Evolutionary conservation across 192 early-diverging fungal species (phyloP), one percentile per base, ranked within the genome.

Genomic region (Coemansia sp.): DNA sequence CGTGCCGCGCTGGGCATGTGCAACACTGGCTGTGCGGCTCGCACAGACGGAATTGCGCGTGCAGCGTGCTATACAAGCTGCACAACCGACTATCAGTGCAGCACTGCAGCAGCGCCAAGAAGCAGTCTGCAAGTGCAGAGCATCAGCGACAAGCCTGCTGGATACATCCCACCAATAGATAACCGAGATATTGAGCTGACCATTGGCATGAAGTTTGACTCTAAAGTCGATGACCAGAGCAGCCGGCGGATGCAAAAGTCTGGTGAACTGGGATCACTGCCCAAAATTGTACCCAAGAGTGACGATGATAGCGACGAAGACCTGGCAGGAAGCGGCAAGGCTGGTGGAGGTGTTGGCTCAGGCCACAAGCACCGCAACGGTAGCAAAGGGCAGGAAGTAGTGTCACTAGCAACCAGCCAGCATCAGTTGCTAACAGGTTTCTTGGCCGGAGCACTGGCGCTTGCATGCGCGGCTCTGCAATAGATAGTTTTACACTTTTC

Each of bases 201-300:
- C 2, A 68, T 80, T 10, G 77, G 77, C 45, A 80, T 80, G 77
- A 80, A 80, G 77, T 74, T 80, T 66, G 72, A 60, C 29, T 56
- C 69, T 14, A 72, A 50, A 4, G 49, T 47, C 25, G 70, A 58
- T 48, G 48, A 55, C 39, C 52, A 45, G 17, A 49, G 24, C 27
- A 43, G 41, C 41, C 39, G 43, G 39, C 58, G 17, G 27, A 56
- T 39, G 53, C 58, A 49, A 23, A 58, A 45, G 21, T 8, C 73
- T 4, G 51, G 58, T 24, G 78, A 81, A 35, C 63, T 69, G 7
- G 72, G 69, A 5, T 21, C 43, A 10, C 60, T 81, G 55, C 78
- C 78, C 27, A 75, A 69, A 57, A 60, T 63, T n/a, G 56, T 72
- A 2, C 78, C 78, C 11, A 63, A 62, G 27, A 29, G 17, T 11